Conservation (phyloP, 2,329 filamentous ascomycete species). For the Diaporthe sp. region DNA sequence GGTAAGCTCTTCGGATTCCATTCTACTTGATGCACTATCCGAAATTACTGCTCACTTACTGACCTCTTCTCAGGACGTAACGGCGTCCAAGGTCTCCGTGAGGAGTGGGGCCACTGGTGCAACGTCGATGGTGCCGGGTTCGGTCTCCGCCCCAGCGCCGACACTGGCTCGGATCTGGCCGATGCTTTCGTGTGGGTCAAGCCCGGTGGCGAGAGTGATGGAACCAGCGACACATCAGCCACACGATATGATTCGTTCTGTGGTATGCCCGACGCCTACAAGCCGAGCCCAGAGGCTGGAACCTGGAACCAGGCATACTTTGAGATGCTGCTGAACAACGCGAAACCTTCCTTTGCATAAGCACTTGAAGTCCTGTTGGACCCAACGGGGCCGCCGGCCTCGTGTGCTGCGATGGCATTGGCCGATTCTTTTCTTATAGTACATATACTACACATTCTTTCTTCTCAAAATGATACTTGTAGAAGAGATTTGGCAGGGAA, state of each 20-base stretch:
- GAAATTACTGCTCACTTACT: neutral
- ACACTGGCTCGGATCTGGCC: slow-evolving; percentile 67
- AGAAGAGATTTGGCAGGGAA: neutral
- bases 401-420: neutral
- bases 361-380: slow-evolving; percentile 29
- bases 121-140: slow-evolving; percentile 71
- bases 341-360: slow-evolving; percentile 48
- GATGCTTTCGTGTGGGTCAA: slow-evolving; percentile 78
- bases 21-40: neutral
- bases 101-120: slow-evolving; percentile 61
- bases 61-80: slow-evolving; percentile 47
- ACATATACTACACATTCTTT: slow-evolving; percentile 3
- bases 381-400: neutral
- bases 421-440: neutral
- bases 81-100: slow-evolving; percentile 55
- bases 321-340: slow-evolving; percentile 57
- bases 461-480: neutral
- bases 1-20: slow-evolving; percentile 41
- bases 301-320: slow-evolving; percentile 60
- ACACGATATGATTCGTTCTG: slow-evolving; percentile 54
- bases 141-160: slow-evolving; percentile 66
- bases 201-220: slow-evolving; percentile 68
- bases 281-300: slow-evolving; percentile 57
- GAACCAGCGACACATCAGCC: slow-evolving; percentile 52
- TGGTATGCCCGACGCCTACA: slow-evolving; percentile 53